Base-by-base conservation (phyloP, 257 asterid genomes). In the Primulina tabacum region DNA sequence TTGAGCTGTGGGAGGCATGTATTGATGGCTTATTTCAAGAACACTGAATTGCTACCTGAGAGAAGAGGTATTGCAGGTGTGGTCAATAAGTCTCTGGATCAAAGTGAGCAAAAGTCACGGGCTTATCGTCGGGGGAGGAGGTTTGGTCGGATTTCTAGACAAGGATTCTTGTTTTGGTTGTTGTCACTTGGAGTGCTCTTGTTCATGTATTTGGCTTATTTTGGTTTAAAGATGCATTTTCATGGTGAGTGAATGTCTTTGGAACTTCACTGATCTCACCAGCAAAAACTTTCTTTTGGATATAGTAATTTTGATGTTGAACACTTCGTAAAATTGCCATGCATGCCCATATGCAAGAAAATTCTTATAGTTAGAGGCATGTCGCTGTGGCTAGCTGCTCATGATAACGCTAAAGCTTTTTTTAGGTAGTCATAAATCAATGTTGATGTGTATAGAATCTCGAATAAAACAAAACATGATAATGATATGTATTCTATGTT, bases 161-260 rank as follows among this genome's bases (percentile, higher is more conserved):
- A 74, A 10, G 82, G 83, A 67, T 70, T 86, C 40, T 78, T 88
- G 72, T 62, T 81, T 68, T 86, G 88, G 84, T 77, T 84, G 76
- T 69, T 86, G 76, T 78, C 83, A 18, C 77, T 89, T 70, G 85
- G 83, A 9, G 78, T 85, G 62, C 69, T 89, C 62, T 85, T 88
- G 81, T 81, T 79, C 18, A 71, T 85, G 65, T 89, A 68, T 79
- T 80, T 88, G 58, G 81, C 86, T 3, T 84, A 76, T 77, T 83
- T 91, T 73, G 89, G 92, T 65, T 67, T 82, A 53, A 81, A 83
- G 82, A 80, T 89, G 80, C 90, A 87, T 78, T 78, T 85, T 60
- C 90, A 81, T 62, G 97, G 99, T 90, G 71, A 86, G 88, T 70
- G 32, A 35, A 52, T 52, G 64, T 50, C 8, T 32, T 35, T 8